A percentile compares a stretch with the other conserved stretches of the same genome.
Conservation (phyloP, 768 basidiomycete species). For the Pleurotus pulmonarius region DNA sequence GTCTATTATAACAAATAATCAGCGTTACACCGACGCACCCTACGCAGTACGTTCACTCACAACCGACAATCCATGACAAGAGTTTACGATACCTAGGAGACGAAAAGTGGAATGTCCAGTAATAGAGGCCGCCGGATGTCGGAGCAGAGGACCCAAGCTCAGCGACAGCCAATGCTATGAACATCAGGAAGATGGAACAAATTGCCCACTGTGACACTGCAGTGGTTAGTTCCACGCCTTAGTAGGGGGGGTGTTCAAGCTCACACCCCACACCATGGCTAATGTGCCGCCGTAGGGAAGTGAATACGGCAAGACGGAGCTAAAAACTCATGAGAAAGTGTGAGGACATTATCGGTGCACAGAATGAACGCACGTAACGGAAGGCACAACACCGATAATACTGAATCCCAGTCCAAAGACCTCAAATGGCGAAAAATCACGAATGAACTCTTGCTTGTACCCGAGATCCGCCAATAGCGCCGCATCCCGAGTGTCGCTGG, state of each 20-base stretch:
- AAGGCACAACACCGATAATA: conserved; percentile 15
- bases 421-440: conserved; percentile 26
- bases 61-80: conserved; percentile 60
- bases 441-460: conserved; percentile 39
- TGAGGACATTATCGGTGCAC: neutral
- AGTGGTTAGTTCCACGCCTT: neutral
- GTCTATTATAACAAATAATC: conserved; percentile 23
- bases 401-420: conserved; percentile 24
- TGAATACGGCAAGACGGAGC: conserved; percentile 26
- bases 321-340: conserved; percentile 3
- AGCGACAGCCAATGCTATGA: conserved; percentile 46
- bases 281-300: conserved; percentile 44
- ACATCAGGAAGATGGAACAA: conserved; percentile 40
- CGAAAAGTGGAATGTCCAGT: conserved; percentile 54
- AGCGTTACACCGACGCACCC: too few relatives aligned
- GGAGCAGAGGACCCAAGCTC: conserved; percentile 48
- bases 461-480: conserved; percentile 32
- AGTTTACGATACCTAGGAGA: conserved; percentile 51
- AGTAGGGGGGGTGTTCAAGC: conserved; percentile 14
- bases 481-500: conserved; percentile 19
- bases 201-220: conserved; percentile 41
- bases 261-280: conserved; percentile 45
- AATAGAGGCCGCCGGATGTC: conserved; percentile 54
- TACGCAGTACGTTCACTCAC: conserved; percentile 26
- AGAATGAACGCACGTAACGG: conserved; percentile 12